Conservation (phyloP, 176 grass and related monocot genomes). For the Poa annua region DNA sequence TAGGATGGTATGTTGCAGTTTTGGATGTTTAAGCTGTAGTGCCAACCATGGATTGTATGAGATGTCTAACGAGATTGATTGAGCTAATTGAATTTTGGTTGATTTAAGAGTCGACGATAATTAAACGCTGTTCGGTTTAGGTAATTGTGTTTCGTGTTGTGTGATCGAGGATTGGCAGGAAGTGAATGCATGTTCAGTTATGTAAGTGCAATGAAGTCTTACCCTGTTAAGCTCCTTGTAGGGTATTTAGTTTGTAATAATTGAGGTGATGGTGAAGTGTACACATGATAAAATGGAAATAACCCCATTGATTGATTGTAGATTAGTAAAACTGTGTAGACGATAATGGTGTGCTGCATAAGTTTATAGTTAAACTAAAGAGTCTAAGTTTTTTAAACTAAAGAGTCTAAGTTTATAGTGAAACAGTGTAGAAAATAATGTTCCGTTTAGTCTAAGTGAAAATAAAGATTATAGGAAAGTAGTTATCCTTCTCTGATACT, state of each 20-base stretch:
- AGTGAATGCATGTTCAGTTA: constrained; percentile 14
- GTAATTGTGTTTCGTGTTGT: background rate
- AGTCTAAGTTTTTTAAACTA: background rate
- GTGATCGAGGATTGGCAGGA: constrained; percentile 5
- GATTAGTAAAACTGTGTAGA: constrained; percentile 14
- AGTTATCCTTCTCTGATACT: background rate
- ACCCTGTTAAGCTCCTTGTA: constrained; percentile 22
- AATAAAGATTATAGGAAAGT: too few species aligned
- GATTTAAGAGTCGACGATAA: constrained; percentile 13
- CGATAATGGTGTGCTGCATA: background rate
- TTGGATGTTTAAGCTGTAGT: constrained; percentile 6
- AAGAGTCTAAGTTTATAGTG: too few species aligned
- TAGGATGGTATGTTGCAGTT: constrained; percentile 1
- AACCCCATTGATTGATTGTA: background rate
- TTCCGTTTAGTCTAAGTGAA: too few species aligned
- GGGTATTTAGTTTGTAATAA: background rate
- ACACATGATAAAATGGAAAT: background rate
- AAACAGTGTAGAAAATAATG: too few species aligned
- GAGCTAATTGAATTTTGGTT: constrained; percentile 29
- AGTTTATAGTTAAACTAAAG: background rate
- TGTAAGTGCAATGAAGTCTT: constrained; percentile 17
- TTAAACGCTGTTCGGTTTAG: constrained; percentile 5
- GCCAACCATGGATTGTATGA: background rate
- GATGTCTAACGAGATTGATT: background rate
- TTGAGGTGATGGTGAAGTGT: constrained; percentile 15